phyloP scores from a whole-genome alignment of 345 rosid species.

The Lepidium africanum region DNA sequence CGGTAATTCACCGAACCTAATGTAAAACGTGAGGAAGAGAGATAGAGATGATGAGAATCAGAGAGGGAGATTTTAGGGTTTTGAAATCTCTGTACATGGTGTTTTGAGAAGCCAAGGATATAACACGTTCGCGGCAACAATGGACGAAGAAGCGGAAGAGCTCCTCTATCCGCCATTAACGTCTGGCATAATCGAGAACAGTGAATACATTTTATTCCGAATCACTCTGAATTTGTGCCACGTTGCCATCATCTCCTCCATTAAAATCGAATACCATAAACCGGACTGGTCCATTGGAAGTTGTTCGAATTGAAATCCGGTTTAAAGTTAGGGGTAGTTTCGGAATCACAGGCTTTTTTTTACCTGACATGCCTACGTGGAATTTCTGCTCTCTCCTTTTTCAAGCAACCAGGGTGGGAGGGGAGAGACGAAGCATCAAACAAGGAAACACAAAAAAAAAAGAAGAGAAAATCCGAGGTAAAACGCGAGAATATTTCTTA shows the following conservation, averaged over 20 bases:
- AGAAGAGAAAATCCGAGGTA: conserved; percentile 21
- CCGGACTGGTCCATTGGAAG: conserved; percentile 10
- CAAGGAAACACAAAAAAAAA: not conserved
- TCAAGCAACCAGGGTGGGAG: conserved; percentile 11
- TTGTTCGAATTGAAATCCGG: not conserved
- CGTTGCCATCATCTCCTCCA: conserved; percentile 28
- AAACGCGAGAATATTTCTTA: conserved; percentile 16
- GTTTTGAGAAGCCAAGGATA: not conserved
- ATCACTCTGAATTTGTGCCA: conserved; percentile 4
- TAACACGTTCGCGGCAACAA: not conserved
- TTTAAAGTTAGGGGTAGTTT: conserved; percentile 1
- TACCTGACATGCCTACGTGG: conserved; percentile 33
- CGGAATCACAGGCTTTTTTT: not conserved
- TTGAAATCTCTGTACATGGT: not conserved
- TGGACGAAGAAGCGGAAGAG: conserved; percentile 15
- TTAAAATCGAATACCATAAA: conserved; percentile 12
- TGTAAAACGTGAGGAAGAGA: not conserved
- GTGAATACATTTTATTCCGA: not conserved
- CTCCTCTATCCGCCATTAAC: conserved; percentile 29
- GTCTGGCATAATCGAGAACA: conserved; percentile 2
- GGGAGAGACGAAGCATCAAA: conserved; percentile 21
- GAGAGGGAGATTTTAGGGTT: not conserved
- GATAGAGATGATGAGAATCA: not conserved
- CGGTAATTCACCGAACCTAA: conserved; percentile 4
- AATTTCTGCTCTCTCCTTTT: conserved; percentile 13